Evolutionary conservation across 768 basidiomycete genomes (phyloP).

Genomic region (Pleurotus sapidus): DNA sequence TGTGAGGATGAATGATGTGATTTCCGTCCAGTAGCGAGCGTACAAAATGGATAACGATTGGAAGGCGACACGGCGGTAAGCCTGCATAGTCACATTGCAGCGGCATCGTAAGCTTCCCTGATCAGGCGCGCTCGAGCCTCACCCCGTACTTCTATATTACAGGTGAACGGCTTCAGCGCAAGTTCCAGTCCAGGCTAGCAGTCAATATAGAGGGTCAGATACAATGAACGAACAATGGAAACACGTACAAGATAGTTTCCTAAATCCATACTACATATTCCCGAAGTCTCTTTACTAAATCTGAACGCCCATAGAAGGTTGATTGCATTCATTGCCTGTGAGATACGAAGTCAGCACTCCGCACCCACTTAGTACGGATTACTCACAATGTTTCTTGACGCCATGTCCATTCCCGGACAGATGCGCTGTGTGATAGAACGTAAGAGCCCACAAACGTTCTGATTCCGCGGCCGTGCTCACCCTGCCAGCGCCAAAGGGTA

Average conservation of each 20-base stretch:
- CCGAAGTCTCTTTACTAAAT: background rate
- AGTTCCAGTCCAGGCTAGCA: background rate
- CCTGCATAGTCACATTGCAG: too few species aligned
- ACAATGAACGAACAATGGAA: too few species aligned
- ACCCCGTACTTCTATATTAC: background rate
- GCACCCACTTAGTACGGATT: background rate
- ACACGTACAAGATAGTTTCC: background rate
- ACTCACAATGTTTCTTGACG: background rate
- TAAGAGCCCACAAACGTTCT: background rate
- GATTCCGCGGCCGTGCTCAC: background rate
- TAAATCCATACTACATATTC: background rate
- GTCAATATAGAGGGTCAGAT: too few species aligned
- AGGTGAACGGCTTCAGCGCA: background rate
- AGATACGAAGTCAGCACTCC: background rate
- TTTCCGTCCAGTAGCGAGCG: too few species aligned
- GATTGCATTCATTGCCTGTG: background rate
- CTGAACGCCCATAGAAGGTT: slow-evolving; percentile 1
- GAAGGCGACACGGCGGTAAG: too few species aligned
- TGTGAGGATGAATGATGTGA: too few species aligned
- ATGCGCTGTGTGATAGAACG: background rate
- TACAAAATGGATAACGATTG: too few species aligned
- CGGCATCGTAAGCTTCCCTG: background rate
- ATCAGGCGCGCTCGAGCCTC: background rate
- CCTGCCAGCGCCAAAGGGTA: background rate
- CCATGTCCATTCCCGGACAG: background rate